Evolutionary conservation across 1,139 yeast genomes (phyloP).

Genomic region (Kodamaea sp.): DNA sequence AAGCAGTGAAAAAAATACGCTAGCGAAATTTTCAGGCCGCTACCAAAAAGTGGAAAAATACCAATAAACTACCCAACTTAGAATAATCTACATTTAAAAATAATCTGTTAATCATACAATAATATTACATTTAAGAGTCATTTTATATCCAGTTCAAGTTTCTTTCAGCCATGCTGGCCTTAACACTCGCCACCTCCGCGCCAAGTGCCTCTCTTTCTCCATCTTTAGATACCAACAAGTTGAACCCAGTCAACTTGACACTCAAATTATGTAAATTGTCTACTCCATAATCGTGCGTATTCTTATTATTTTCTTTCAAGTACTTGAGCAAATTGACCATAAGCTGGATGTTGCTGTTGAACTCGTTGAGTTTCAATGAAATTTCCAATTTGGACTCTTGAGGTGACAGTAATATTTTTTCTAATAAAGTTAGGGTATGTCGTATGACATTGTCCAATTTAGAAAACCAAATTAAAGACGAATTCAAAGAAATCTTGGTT

Average conservation of each 20-base stretch:
- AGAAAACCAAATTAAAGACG: constrained; percentile 30
- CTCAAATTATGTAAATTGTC: constrained; percentile 14
- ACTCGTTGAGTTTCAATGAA: constrained; percentile 19
- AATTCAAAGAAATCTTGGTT: constrained; percentile 11
- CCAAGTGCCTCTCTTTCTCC: constrained; percentile 9
- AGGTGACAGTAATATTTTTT: constrained; percentile 14
- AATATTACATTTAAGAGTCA: background rate
- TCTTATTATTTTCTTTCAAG: constrained; percentile 9
- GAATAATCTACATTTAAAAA: too few species aligned
- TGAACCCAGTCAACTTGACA: constrained; percentile 15
- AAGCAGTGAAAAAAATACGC: too few species aligned
- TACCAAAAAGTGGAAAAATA: background rate
- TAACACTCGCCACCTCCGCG: constrained; percentile 3
- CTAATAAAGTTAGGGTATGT: constrained; percentile 26
- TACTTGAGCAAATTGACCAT: constrained; percentile 21
- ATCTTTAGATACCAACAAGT: constrained; percentile 13
- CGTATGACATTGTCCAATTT: constrained; percentile 36
- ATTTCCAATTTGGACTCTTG: constrained; percentile 12
- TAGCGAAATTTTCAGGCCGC: background rate
- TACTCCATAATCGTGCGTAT: constrained; percentile 6
- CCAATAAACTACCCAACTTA: background rate
- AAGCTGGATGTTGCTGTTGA: constrained; percentile 21
- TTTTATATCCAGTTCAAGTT: background rate
- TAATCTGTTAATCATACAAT: background rate
- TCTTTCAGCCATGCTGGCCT: background rate